Evolutionary conservation across 2,329 filamentous ascomycete genomes (phyloP), one percentile per base, ranked within the genome.

Genomic region (Sporothrix luriei): DNA sequence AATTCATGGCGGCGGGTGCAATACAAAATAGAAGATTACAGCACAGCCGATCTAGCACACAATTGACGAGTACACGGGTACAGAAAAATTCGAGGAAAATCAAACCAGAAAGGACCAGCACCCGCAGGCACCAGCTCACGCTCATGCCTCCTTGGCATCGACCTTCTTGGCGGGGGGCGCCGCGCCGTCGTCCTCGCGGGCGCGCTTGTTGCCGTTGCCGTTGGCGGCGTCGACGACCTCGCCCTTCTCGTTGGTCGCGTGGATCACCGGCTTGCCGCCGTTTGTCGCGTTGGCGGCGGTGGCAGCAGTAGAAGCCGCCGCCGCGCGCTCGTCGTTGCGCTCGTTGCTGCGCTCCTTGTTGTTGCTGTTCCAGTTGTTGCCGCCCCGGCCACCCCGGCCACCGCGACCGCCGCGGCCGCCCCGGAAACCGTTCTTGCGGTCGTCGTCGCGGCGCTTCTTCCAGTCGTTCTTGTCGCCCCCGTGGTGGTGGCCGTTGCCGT

Each of bases 381-480:
- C 78, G 38, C 78, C 74, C 24, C 54, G 54, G 43, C 69, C 69
- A 21, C 78, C 77, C 11, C 80, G 77, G 54, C 76, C 76, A 65
- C 79, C 75, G 49, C 79, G 77, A 4, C 76, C 77, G 7, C 80
- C 77, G 13, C 69, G 59, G 54, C 82, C 80, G 48, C 82, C 82
- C 69, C 82, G 82, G 79, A 87, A 87, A 26, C 87, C 88, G 74
- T 82, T 82, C 78, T 85, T 85, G 77, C 86, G 86, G 75, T 90
- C 87, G 55, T 88, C 77, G 9, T 89, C 86, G 26, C 87, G 84
- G 74, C 88, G 84, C 78, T 84, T 84, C 80, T 88, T 90, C 87
- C 88, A 90, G 79, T 90, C 84, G 74, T 87, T 80, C 65, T 81
- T 77, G 74, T 87, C 83, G 16, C n/a, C 33, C 43, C 19, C 52